Base-by-base conservation (phyloP, 139 green algal species). In the Deuterostichococcus epilithicus region DNA sequence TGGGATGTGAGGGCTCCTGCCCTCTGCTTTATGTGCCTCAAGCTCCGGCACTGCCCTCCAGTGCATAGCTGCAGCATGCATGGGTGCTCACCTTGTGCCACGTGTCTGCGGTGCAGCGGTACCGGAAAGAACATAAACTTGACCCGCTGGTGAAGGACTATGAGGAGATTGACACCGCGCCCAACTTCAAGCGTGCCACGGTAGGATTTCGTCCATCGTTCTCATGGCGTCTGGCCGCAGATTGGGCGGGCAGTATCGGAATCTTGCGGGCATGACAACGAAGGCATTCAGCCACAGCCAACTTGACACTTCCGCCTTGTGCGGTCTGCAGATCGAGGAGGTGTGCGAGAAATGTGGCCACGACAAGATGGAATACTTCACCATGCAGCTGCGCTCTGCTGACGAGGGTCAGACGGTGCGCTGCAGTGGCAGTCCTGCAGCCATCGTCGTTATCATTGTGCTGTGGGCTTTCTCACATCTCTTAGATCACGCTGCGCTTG, bases 371-470 rank as follows among this genome's bases (percentile, higher is more conserved):
- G 91, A 97, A 77, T 97, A 90, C 83, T 96, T 96, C 86, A 97
- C 94, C 3, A 92, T 96, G 89, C 94, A 97, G 85, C 86, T 97
- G 67, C 88, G 94, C 1, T 97, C 92, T 30, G 94, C 93, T 23
- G 94, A 97, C 76, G 94, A 97, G 81, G 94, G 94, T 36, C 82
- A 89, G 75, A 97, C 92, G 1, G 91, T 97, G 42, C 8, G 42
- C 42, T 52, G 42, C 42, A n/a, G n/a, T n/a, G n/a, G n/a, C n/a
- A n/a, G n/a, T n/a, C n/a, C n/a, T n/a, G n/a, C n/a, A n/a, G n/a
- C n/a, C n/a, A n/a, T n/a, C n/a, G n/a, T n/a, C n/a, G n/a, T n/a
- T 52, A 13, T 23, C 42, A 52, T 52, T 52, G 8, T 52, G 42
- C 42, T 52, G 8, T 52, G 42, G 8, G n/a, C n/a, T n/a, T n/a